A percentile compares a stretch with the other conserved stretches of the same genome.
Conservation (phyloP, 139 green algal genomes). For the Klebsormidium nitens region DNA sequence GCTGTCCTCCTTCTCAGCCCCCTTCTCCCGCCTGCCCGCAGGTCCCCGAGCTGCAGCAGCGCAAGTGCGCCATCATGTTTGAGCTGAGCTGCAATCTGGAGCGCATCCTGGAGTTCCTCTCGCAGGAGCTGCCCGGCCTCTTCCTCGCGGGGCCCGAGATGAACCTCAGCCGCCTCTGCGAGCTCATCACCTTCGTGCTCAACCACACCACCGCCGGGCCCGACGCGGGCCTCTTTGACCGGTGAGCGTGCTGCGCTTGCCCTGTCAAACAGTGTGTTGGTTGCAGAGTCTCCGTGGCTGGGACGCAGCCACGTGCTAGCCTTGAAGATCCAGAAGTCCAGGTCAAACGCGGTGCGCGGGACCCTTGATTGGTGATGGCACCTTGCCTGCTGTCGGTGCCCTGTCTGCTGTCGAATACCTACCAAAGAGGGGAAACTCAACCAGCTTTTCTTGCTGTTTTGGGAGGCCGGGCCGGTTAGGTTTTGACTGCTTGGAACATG, state of each 20-base stretch:
- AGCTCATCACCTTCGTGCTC: conserved; percentile 72
- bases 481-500: no score
- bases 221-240: conserved; percentile 35
- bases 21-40: neutral
- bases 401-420: neutral
- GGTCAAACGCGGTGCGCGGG: neutral
- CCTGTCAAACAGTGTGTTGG: neutral
- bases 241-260: conserved; percentile 2
- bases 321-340: no score
- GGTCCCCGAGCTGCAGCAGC: conserved; percentile 36
- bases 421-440: neutral
- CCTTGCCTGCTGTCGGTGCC: neutral
- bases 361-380: neutral
- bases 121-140: conserved; percentile 37
- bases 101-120: conserved; percentile 69
- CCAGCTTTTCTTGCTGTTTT: no score
- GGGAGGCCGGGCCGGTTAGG: no score
- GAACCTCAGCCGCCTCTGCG: conserved; percentile 60
- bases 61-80: conserved; percentile 60
- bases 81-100: conserved; percentile 66
- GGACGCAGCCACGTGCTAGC: neutral
- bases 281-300: neutral
- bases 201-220: conserved; percentile 45
- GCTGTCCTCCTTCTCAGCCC: neutral
- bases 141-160: conserved; percentile 44